A percentile compares a stretch with the other conserved stretches of the same genome.
phyloP scores from a whole-genome alignment of 148 eudicot species.

The Nyssa sinensis region DNA sequence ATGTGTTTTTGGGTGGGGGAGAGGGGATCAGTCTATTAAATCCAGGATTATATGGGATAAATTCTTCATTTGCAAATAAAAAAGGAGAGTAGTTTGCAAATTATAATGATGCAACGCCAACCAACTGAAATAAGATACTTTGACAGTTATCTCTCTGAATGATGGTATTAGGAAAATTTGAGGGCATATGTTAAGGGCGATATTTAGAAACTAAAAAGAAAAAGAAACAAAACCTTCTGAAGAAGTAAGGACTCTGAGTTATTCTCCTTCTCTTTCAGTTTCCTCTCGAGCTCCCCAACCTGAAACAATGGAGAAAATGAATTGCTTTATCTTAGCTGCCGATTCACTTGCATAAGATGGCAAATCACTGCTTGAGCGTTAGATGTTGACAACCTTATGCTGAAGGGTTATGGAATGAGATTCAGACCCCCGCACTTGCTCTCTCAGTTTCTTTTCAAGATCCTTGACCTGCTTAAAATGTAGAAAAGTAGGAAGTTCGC shows the following conservation, averaged over 20 bases:
- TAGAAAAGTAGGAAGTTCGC: conserved; percentile 11
- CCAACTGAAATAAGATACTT: too few relatives aligned
- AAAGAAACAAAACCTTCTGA: conserved; percentile 51
- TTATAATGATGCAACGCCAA: too few relatives aligned
- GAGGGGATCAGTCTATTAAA: too few relatives aligned
- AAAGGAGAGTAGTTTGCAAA: too few relatives aligned
- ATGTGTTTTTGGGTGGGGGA: too few relatives aligned
- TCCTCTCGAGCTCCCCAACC: conserved; percentile 69
- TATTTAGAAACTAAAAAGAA: neutral
- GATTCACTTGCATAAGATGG: neutral
- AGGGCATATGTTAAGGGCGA: neutral
- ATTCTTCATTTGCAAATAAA: too few relatives aligned
- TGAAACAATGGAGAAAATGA: conserved; percentile 22
- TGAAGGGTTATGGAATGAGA: conserved; percentile 47
- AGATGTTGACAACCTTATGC: conserved; percentile 47
- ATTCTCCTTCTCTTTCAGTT: conserved; percentile 50
- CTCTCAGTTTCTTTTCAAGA: conserved; percentile 72
- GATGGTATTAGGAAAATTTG: neutral
- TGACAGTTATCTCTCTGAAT: neutral
- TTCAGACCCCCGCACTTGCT: conserved; percentile 56
- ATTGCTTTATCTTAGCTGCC: neutral
- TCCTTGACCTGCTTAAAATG: conserved; percentile 54
- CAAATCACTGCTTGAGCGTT: neutral
- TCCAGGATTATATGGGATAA: too few relatives aligned
- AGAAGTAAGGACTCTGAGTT: conserved; percentile 50